Base-by-base conservation (phyloP, 202 grass and related monocot species). In the Panicum virgatum region DNA sequence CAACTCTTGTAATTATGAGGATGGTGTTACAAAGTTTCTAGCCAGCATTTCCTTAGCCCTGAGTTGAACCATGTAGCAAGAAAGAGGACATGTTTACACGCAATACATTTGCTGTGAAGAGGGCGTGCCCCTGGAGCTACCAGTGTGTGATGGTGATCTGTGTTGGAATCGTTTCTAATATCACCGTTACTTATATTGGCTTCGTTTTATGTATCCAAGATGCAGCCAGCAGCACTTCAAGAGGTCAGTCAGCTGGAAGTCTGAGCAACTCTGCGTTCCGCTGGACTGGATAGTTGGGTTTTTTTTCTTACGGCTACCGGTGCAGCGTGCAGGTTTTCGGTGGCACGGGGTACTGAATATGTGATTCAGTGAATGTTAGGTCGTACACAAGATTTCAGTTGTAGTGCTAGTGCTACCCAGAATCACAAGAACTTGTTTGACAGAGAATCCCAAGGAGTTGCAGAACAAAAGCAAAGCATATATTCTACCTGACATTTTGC, bases 1-100 rank as follows among this genome's bases (percentile, higher is more conserved):
- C 83, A 86, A 30, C 62, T 83, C 75, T 22, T 90, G 88, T 86
- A 83, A 87, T 86, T 90, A 90, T 80, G 80, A 80, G 62, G 69
- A 64, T 83, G 69, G 73, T 90, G 80, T 69, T 79, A 70, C 73
- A 5, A 67, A 69, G 63, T 75, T 72, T 54, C n/a, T 78, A 83
- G 88, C 63, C 37, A 79, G 60, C 59, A 67, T 69, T 61, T 73
- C 32, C 70, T 83, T 78, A 47, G 46, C 40, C 71, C 27, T 64
- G 37, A 79, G 18, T 62, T 80, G 66, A 83, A 69, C 77, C 84
- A 56, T 79, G 80, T 80, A 83, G 84, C 62, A 75, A 78, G 83
- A 67, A 85, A 82, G 20, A 59, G 39, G 25, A 61, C 38, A 73
- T 8, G 58, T 47, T 65, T 88, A 84, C 69, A 80, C 10, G 42